These are phyloP conservation scores for Talaromyces piceae DNA, from an alignment of 2,329 filamentous ascomycete species.

Conservation along the genomic window DNA sequence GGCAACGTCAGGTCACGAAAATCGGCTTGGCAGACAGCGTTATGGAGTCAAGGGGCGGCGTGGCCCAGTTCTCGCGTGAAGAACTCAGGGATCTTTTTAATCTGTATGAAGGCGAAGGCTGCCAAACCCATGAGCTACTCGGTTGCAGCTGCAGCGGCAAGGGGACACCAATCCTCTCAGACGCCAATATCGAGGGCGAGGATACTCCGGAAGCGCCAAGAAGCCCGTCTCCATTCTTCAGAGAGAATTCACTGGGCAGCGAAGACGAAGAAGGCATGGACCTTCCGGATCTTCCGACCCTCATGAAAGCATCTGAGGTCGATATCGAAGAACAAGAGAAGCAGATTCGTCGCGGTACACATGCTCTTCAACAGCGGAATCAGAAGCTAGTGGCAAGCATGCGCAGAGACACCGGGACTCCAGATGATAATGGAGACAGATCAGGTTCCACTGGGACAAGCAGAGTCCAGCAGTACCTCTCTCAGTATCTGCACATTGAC, in stretches of 20 bases:
- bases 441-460: constrained; percentile 6
- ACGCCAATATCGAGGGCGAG: constrained; percentile 13
- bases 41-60: constrained; percentile 56
- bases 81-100: constrained; percentile 62
- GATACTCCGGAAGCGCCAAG: constrained; percentile 5
- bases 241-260: constrained; percentile 1
- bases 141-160: constrained; percentile 55
- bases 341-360: constrained; percentile 18
- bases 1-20: constrained; percentile 65
- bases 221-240: constrained; percentile 8
- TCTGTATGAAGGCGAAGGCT: constrained; percentile 52
- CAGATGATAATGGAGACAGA: constrained; percentile 5
- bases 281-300: constrained; percentile 22
- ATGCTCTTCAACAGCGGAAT: constrained; percentile 6
- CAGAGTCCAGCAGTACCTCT: constrained; percentile 36
- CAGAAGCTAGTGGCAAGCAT: background rate
- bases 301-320: constrained; percentile 36
- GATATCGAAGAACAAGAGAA: constrained; percentile 29
- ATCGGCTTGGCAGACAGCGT: constrained; percentile 63
- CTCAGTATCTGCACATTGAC: constrained; percentile 38
- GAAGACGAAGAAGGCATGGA: constrained; percentile 14
- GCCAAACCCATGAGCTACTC: constrained; percentile 62
- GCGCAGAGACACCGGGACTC: background rate
- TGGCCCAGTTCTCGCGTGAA: constrained; percentile 56
- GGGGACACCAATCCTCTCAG: constrained; percentile 27